phyloP scores from a whole-genome alignment of 2,329 filamentous ascomycete genomes.

The Alternaria hordeiaustralica region DNA sequence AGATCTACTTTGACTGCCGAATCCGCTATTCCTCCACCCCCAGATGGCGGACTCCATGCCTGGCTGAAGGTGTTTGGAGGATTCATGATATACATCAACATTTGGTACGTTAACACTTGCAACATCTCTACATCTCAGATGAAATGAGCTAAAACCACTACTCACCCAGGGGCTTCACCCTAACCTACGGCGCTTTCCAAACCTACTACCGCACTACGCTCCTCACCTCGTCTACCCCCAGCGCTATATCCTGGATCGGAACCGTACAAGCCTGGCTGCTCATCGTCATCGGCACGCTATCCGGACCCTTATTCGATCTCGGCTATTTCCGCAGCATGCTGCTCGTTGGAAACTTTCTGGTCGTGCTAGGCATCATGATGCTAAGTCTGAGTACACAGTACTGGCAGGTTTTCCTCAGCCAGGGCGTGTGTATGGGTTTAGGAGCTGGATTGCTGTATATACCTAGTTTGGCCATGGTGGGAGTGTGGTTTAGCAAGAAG shows the following conservation, averaged over 20 bases:
- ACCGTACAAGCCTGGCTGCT: slow-evolving; percentile 56
- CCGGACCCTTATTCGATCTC: slow-evolving; percentile 56
- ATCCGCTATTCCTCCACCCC: slow-evolving; percentile 39
- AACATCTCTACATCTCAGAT: not conserved
- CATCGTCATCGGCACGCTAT: slow-evolving; percentile 59
- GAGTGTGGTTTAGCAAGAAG: slow-evolving; percentile 45
- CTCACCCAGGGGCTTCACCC: slow-evolving; percentile 48
- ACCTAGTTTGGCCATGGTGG: slow-evolving; percentile 46
- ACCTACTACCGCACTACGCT: slow-evolving; percentile 53
- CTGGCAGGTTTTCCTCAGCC: slow-evolving; percentile 62
- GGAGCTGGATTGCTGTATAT: slow-evolving; percentile 48
- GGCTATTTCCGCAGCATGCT: slow-evolving; percentile 56
- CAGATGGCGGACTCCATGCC: slow-evolving; percentile 48
- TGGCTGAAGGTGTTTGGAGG: slow-evolving; percentile 50
- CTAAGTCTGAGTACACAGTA: slow-evolving; percentile 61
- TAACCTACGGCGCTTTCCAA: slow-evolving; percentile 54
- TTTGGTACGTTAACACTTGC: slow-evolving; percentile 35
- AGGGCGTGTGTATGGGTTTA: slow-evolving; percentile 58
- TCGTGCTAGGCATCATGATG: slow-evolving; percentile 70
- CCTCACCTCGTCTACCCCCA: slow-evolving; percentile 43
- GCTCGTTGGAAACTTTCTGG: slow-evolving; percentile 56
- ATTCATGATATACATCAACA: slow-evolving; percentile 49
- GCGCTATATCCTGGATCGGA: slow-evolving; percentile 55
- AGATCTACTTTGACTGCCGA: slow-evolving; percentile 28
- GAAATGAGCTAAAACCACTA: not conserved